phyloP scores from a whole-genome alignment of 2,329 filamentous ascomycete species.

The Aureobasidium lini region DNA sequence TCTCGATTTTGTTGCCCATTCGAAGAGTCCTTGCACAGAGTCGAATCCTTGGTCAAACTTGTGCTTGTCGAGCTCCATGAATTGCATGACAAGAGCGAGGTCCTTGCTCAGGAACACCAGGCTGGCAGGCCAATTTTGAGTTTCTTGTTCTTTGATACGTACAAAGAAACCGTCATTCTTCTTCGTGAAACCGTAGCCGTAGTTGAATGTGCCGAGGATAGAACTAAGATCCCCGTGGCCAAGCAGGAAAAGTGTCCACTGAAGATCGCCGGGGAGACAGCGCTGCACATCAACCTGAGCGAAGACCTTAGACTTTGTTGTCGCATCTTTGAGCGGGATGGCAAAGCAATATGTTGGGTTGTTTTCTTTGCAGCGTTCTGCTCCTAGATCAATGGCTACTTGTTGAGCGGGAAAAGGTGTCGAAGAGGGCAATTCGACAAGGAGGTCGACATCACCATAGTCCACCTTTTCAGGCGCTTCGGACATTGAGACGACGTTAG shows the following conservation, averaged over 20 bases:
- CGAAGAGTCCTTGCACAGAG: constrained; percentile 50
- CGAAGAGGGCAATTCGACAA: constrained; percentile 39
- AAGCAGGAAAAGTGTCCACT: constrained; percentile 61
- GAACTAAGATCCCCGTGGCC: constrained; percentile 68
- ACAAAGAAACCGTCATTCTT: constrained; percentile 58
- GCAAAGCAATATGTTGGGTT: constrained; percentile 16
- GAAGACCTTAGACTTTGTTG: constrained; percentile 11
- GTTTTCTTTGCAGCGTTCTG: constrained; percentile 4
- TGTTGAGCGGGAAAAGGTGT: not conserved
- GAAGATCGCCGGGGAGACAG: constrained; percentile 37
- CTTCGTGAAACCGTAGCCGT: constrained; percentile 54
- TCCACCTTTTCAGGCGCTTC: constrained; percentile 62
- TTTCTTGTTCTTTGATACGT: constrained; percentile 61
- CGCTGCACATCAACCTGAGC: constrained; percentile 65
- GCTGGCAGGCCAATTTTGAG: constrained; percentile 42
- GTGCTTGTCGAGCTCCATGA: constrained; percentile 52
- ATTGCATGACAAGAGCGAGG: constrained; percentile 49
- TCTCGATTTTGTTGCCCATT: constrained; percentile 51
- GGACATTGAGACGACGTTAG: constrained; percentile 50
- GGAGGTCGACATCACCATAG: constrained; percentile 67
- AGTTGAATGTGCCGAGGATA: constrained; percentile 54
- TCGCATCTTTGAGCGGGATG: constrained; percentile 49
- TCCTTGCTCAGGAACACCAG: constrained; percentile 55
- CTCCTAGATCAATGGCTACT: constrained; percentile 17
- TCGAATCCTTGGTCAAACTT: constrained; percentile 51